phyloP scores from a whole-genome alignment of 495 filamentous ascomycete genomes.

The Hypoxylon crocopeplum region DNA sequence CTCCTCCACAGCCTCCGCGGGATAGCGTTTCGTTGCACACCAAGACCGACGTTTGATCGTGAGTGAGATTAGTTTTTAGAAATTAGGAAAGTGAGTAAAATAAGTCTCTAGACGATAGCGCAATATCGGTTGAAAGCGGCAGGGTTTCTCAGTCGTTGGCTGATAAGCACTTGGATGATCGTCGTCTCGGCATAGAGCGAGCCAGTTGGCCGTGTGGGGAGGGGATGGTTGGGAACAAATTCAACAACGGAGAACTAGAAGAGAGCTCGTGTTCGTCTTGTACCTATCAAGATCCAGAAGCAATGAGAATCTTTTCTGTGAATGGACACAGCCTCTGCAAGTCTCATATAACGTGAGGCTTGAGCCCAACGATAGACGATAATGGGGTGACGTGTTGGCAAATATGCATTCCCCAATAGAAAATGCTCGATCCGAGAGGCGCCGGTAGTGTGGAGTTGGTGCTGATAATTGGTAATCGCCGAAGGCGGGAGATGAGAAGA shows the following conservation, averaged over 20 bases:
- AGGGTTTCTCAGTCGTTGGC: constrained; percentile 5
- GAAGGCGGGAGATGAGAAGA: constrained; percentile 1
- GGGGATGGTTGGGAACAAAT: constrained; percentile 12
- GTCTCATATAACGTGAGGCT: constrained; percentile 43
- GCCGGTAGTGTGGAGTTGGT: constrained; percentile 29
- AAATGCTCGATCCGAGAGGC: constrained; percentile 18
- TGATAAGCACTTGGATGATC: constrained; percentile 18
- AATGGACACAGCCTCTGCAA: constrained; percentile 14
- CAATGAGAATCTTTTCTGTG: constrained; percentile 18
- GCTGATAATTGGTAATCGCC: constrained; percentile 1
- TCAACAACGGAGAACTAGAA: constrained; percentile 7
- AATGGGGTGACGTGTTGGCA: constrained; percentile 39
- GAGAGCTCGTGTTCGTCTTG: constrained; percentile 5
- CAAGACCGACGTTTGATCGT: constrained; percentile 1
- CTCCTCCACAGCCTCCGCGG: constrained; percentile 30
- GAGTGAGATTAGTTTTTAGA: constrained; percentile 4
- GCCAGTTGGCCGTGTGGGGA: constrained; percentile 29
- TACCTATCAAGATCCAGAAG: constrained; percentile 21
- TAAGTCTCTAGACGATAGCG: constrained; percentile 1
- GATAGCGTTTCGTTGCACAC: constrained; percentile 9
- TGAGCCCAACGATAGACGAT: constrained; percentile 33
- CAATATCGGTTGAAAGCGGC: constrained; percentile 6
- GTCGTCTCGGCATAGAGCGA: constrained; percentile 23
- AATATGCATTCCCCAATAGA: constrained; percentile 32
- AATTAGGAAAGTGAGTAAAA: background rate